Conservation (phyloP, 1,139 yeast species). For the Scheffersomyces quercinus region DNA sequence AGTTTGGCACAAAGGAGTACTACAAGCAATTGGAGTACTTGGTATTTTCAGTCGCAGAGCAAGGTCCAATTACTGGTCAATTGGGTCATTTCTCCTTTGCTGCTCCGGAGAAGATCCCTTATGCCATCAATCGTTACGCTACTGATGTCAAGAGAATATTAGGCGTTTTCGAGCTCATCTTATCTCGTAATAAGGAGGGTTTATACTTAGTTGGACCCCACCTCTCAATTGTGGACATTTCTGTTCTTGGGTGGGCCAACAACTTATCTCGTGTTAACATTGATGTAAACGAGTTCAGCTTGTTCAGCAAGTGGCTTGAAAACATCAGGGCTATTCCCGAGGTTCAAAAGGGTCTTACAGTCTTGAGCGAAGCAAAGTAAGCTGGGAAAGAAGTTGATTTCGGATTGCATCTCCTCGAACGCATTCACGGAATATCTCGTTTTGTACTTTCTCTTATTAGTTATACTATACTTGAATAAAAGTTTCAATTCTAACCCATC, state of each 20-base stretch:
- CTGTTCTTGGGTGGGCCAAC: slow-evolving; percentile 41
- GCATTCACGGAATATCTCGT: too few species aligned
- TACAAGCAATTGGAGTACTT: slow-evolving; percentile 54
- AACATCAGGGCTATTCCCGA: slow-evolving; percentile 36
- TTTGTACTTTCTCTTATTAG: too few species aligned
- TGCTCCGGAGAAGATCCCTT: slow-evolving; percentile 51
- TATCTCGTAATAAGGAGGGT: slow-evolving; percentile 36
- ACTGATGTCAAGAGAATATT: slow-evolving; percentile 54
- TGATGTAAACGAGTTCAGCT: slow-evolving; percentile 45
- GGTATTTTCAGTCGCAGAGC: slow-evolving; percentile 58
- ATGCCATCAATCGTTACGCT: slow-evolving; percentile 52
- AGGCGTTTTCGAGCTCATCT: slow-evolving; percentile 52
- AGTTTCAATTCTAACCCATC: too few species aligned
- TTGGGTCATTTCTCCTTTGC: slow-evolving; percentile 44
- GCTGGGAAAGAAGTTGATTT: too few species aligned
- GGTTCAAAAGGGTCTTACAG: slow-evolving; percentile 31
- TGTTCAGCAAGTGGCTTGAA: slow-evolving; percentile 45
- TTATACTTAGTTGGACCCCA: slow-evolving; percentile 59
- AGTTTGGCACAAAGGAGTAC: slow-evolving; percentile 44
- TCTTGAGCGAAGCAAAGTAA: neutral
- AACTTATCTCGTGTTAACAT: slow-evolving; percentile 21
- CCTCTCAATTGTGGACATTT: slow-evolving; percentile 56
- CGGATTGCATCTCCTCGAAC: too few species aligned
- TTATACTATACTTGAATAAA: too few species aligned
- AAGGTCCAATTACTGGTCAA: slow-evolving; percentile 66